Evolutionary conservation across 306 rosid species (phyloP), one percentile per base, ranked within the genome.

Genomic region (Ormosia semicastrata): DNA sequence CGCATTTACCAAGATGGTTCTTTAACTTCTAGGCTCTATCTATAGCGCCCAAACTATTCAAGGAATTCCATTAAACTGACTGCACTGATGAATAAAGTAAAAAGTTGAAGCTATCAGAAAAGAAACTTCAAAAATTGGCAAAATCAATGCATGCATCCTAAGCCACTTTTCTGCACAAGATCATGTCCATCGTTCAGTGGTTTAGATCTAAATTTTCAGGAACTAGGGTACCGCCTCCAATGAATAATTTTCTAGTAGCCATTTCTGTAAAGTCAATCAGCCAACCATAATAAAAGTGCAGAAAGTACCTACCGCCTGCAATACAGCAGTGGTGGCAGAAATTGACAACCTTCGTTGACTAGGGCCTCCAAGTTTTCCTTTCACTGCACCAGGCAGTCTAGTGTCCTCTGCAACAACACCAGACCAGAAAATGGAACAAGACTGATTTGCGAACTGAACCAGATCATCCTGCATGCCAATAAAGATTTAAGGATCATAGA

Each of bases 301-400:
- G 64, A 75, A 82, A 84, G 73, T 67, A 87, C 89, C 82, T 93
- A 91, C 99, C 49, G 95, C 95, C 82, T 88, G 93, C 85, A 95
- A 75, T 65, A 91, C 99, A 39, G 83, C 76, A 40, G 94, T 79
- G 52, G 98, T 82, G 85, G 87, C 86, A 59, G 91, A 88, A 79
- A 90, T 85, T 78, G 97, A 85, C 80, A 95, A 81, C 78, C 99
- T 91, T 54, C 99, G 92, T 83, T 93, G 99, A 86, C 99, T 93
- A 37, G 97, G 99, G 63, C 99, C 99, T 83, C 99, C 99, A 64
- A 95, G 99, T 76, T 87, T 95, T 77, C 99, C 99, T 83, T 81
- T 95, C 50, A 95, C 98, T 30, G 95, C 86, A 85, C 95, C 84
- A 57, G 99, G 98, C 32, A 95, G 89, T 71, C 71, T 40, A 47